Evolutionary conservation across 495 filamentous ascomycete species (phyloP).

Genomic region (Lepraria neglecta): DNA sequence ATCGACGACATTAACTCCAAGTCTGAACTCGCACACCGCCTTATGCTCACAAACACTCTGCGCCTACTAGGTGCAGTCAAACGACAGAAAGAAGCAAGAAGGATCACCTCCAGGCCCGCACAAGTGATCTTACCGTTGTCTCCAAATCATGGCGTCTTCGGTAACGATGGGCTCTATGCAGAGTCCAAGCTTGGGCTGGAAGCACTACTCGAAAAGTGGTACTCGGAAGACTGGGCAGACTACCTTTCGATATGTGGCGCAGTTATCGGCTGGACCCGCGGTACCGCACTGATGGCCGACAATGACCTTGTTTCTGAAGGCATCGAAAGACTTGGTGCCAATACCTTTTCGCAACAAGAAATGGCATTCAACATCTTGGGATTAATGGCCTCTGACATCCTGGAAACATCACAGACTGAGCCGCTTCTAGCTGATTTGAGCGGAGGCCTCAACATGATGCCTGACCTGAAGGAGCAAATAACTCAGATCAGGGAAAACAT

Average conservation of each 20-base stretch:
- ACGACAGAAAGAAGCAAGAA: constrained; percentile 25
- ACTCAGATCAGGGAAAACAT: constrained; percentile 11
- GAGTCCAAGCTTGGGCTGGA: constrained; percentile 32
- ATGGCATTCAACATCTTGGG: constrained; percentile 28
- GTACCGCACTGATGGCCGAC: constrained; percentile 26
- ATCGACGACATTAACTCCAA: constrained; percentile 26
- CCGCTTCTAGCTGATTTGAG: background rate
- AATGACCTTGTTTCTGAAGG: constrained; percentile 27
- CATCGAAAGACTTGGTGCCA: constrained; percentile 21
- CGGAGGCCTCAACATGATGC: background rate
- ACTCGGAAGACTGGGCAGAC: constrained; percentile 27
- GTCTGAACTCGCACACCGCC: constrained; percentile 29
- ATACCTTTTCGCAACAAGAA: constrained; percentile 27
- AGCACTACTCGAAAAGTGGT: constrained; percentile 22
- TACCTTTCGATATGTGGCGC: constrained; percentile 28
- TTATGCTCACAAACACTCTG: constrained; percentile 27
- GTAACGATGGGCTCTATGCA: constrained; percentile 30
- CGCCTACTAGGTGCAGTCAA: constrained; percentile 24
- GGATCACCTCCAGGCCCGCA: constrained; percentile 22
- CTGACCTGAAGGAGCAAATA: constrained; percentile 23
- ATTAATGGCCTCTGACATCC: background rate
- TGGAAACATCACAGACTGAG: background rate
- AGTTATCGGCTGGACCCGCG: constrained; percentile 30
- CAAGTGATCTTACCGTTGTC: constrained; percentile 31
- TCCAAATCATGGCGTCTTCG: constrained; percentile 30